Evolutionary conservation across 1,284 basidiomycete species (phyloP).

Genomic region (Xerocomus cyaneibrunnescens): DNA sequence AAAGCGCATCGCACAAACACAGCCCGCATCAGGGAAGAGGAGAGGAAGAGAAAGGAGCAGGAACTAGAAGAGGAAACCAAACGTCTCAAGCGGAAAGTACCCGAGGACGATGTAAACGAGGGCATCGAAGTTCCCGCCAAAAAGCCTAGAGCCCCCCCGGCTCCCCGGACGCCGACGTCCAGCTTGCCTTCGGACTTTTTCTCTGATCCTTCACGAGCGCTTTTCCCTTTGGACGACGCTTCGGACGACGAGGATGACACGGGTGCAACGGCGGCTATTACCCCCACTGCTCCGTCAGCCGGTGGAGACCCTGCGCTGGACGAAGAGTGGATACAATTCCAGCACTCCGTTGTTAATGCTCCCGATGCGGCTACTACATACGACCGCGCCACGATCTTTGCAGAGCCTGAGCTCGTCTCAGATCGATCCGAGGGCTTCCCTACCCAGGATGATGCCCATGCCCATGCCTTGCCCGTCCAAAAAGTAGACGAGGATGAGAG

Average conservation of each 20-base stretch:
- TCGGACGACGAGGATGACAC: constrained; percentile 49
- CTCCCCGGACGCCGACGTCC: constrained; percentile 9
- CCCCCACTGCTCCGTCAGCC: constrained; percentile 11
- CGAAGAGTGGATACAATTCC: constrained; percentile 67
- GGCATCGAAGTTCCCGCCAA: constrained; percentile 24
- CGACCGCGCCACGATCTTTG: constrained; percentile 66
- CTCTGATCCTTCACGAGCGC: constrained; percentile 65
- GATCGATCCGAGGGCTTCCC: constrained; percentile 58
- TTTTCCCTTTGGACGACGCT: constrained; percentile 38
- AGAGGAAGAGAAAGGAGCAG: constrained; percentile 41
- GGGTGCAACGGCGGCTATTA: not conserved
- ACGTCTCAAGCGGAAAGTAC: constrained; percentile 41
- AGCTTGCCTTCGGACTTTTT: constrained; percentile 73
- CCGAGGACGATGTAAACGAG: constrained; percentile 27
- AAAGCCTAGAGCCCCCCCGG: constrained; percentile 35
- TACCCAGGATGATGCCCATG: constrained; percentile 23
- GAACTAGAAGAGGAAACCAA: constrained; percentile 37
- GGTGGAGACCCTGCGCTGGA: constrained; percentile 44
- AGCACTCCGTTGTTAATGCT: constrained; percentile 53
- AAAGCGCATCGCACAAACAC: constrained; percentile 71
- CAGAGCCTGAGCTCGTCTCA: constrained; percentile 58
- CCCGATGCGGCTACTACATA: constrained; percentile 49
- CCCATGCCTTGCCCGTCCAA: constrained; percentile 26
- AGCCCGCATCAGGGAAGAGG: constrained; percentile 53
- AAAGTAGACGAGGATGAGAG: constrained; percentile 45